These are phyloP conservation scores for Sphagnum tenellum DNA, from an alignment of 225 moss, liverwort and hornwort species.

Conservation along the genomic window DNA sequence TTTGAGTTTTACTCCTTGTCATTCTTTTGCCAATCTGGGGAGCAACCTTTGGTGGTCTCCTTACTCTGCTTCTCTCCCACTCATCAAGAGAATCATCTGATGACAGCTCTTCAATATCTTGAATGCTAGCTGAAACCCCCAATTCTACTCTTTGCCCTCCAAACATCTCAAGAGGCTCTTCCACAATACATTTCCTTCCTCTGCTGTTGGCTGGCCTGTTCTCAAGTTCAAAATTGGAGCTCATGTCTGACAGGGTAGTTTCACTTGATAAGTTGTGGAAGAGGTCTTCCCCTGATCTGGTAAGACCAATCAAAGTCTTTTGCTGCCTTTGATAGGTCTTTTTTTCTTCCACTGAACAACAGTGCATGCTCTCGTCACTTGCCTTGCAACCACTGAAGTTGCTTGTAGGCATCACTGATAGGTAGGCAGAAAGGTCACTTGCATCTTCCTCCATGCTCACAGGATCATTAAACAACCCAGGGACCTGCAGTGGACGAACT, in stretches of 20 bases:
- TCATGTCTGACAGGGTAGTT: conserved; percentile 16
- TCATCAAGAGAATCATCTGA: conserved; percentile 33
- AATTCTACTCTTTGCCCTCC: conserved; percentile 12
- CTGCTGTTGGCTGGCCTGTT: conserved; percentile 10
- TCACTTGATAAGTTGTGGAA: too few relatives aligned
- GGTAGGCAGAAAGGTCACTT: background rate
- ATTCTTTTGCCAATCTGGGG: conserved; percentile 13
- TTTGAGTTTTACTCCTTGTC: conserved; percentile 33
- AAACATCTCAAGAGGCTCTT: conserved; percentile 5
- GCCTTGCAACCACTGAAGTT: conserved; percentile 6
- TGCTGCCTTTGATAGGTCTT: conserved; percentile 8
- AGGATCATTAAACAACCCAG: background rate
- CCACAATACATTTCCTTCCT: conserved; percentile 12
- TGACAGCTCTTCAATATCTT: conserved; percentile 38
- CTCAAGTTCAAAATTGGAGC: conserved; percentile 11
- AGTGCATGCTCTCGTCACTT: conserved; percentile 1
- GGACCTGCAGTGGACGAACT: background rate
- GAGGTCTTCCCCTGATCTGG: conserved; percentile 3
- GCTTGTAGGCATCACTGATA: conserved; percentile 1
- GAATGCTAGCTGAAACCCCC: conserved; percentile 7
- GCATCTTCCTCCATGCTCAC: conserved; percentile 1
- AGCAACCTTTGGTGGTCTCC: conserved; percentile 7
- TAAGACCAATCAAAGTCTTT: conserved; percentile 1
- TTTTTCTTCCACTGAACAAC: conserved; percentile 7
- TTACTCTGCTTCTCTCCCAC: conserved; percentile 5